Base-by-base conservation (phyloP, 1,139 yeast genomes). In the Sporopachydermia cereana region DNA sequence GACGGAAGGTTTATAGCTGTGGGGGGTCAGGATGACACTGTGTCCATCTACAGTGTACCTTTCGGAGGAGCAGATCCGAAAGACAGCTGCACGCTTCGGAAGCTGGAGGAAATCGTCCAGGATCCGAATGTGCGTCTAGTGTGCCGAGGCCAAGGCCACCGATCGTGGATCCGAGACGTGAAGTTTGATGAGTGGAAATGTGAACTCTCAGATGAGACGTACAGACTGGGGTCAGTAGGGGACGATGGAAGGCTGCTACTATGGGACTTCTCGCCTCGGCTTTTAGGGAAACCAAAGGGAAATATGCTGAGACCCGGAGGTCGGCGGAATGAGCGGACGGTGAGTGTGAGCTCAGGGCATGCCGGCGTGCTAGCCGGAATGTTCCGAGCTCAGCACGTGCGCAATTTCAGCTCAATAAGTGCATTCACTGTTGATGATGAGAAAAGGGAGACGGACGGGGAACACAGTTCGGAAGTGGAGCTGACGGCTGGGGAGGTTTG, bases 211-310 rank as follows among this genome's bases (percentile, higher is more conserved):
- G 45, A 51, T 51, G 54, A 54, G 23, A 59, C 56, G 17, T 84
- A 84, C 58, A 68, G 81, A 47, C 60, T 84, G 31, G 75, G 82
- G 1, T 71, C 83, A 39, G 79, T 79, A 48, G 88, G 89, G 2
- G 79, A 74, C 54, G 94, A 84, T 57, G 86, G 88, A 1, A 70
- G 71, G 47, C 62, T 83, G 5, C 61, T 79, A 30, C 63, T 81
- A 25, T 84, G 89, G 85, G 93, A 84, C 54, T 80, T 84, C 57
- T 76, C 78, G 45, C 81, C 83, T 41, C 69, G 74, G 53, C 73
- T 79, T 12, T 59, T 82, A 41, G 57, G 56, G 18, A 49, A 60
- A 36, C 66, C 65, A 3, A 51, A 56, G 36, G 50, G 49, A 3
- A 29, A 16, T 3, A 12, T 20, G 9, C 12, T 14, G 7, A 25